Conservation (phyloP, 202 grass and related monocot genomes). For the Panicum virgatum region DNA sequence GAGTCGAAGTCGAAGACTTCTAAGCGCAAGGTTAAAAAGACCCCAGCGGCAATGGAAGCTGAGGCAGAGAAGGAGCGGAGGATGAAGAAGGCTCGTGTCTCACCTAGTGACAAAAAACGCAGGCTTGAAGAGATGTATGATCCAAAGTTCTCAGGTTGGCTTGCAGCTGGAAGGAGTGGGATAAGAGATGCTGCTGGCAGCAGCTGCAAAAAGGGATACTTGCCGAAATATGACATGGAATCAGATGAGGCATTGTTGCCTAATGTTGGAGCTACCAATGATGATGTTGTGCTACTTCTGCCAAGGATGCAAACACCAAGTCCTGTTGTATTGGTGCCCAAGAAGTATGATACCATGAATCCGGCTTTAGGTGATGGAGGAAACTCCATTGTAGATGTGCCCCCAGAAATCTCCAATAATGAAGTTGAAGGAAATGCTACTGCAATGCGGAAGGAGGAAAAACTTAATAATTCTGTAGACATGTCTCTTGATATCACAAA, state of each 20-base stretch:
- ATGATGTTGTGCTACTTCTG: slow-evolving; percentile 45
- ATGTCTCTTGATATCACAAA: slow-evolving; percentile 7
- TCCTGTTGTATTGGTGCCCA: slow-evolving; percentile 5
- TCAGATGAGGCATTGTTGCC: slow-evolving; percentile 27
- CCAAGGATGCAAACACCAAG: slow-evolving; percentile 33
- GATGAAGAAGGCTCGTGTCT: slow-evolving; percentile 60
- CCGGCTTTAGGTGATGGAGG: background rate
- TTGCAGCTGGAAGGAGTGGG: slow-evolving; percentile 30
- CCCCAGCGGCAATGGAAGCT: slow-evolving; percentile 47
- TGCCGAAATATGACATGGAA: slow-evolving; percentile 27
- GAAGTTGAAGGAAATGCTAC: slow-evolving; percentile 24
- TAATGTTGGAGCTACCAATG: slow-evolving; percentile 38
- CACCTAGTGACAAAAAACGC: slow-evolving; percentile 60
- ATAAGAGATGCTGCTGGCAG: slow-evolving; percentile 31
- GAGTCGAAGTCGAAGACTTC: slow-evolving; percentile 34
- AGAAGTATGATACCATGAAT: slow-evolving; percentile 26
- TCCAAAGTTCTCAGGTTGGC: slow-evolving; percentile 50
- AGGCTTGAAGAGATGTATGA: slow-evolving; percentile 73
- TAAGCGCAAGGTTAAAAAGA: slow-evolving; percentile 51
- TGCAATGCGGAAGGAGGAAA: slow-evolving; percentile 14
- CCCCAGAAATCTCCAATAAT: slow-evolving; percentile 4
- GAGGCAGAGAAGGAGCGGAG: slow-evolving; percentile 59
- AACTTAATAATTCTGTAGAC: slow-evolving; percentile 2
- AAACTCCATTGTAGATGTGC: slow-evolving; percentile 23
- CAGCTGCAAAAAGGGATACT: slow-evolving; percentile 34